A percentile compares a stretch with the other conserved stretches of the same genome.
Conservation (phyloP, 2,329 filamentous ascomycete genomes). For the Fusarium beomiforme region DNA sequence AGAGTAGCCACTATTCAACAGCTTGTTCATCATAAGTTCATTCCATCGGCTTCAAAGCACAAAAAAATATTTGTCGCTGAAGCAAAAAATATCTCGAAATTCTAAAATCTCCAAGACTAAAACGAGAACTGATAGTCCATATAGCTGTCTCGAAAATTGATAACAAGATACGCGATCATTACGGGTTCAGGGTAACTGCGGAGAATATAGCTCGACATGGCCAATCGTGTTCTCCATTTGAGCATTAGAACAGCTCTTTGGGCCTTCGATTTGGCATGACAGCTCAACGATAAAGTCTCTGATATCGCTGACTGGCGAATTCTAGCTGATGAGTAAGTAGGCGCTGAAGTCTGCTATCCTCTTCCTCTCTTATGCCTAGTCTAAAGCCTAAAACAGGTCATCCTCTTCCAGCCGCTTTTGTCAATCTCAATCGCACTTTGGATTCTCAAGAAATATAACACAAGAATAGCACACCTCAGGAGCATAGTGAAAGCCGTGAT, state of each 20-base stretch:
- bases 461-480: background rate
- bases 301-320: no score
- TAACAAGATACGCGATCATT: background rate
- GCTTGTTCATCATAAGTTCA: no score
- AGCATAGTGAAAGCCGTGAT: no score
- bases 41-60: no score
- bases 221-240: conserved; percentile 16
- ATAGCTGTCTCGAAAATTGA: background rate
- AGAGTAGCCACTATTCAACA: no score
- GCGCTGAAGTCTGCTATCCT: background rate
- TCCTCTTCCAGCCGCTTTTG: conserved; percentile 23
- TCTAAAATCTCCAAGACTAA: background rate
- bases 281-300: no score
- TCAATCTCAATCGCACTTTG: background rate
- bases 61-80: no score
- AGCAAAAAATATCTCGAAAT: no score
- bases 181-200: background rate
- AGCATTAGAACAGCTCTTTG: conserved; percentile 27
- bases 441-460: accelerated
- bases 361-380: accelerated
- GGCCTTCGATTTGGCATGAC: conserved; percentile 9
- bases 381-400: background rate
- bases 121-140: background rate
- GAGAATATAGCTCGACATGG: no score
- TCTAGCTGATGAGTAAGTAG: conserved; percentile 17